Evolutionary conservation across 2,329 filamentous ascomycete species (phyloP), one percentile per base, ranked within the genome.

Genomic region (Verticillium nubilum): DNA sequence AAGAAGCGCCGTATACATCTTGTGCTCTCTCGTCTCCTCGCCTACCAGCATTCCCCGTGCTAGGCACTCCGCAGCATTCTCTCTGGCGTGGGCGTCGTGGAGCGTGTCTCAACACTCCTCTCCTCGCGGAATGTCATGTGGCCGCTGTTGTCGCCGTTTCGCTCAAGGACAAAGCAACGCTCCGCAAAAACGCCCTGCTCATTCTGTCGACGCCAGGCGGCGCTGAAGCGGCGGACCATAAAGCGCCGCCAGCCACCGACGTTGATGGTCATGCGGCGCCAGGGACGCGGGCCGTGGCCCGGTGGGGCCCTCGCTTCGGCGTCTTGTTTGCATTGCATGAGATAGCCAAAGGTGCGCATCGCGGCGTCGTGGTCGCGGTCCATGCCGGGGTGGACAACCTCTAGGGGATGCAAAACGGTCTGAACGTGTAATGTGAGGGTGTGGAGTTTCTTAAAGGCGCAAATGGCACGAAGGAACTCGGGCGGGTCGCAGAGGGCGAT

Each of bases 221-320:
- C 68, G 55, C 76, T 69, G 52, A 78, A 65, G 23, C 79, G 70
- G 19, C 79, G 71, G 7, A 79, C 72, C 76, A 79, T 76, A 50
- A 76, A 70, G 12, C 70, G 73, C 52, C 72, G 72, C 79, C 79
- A 81, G 7, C 78, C 79, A 5, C 79, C 79, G 1, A 81, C 74
- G 31, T 79, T 80, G 59, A 81, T 69, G n/a, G 72, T 75, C 57
- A 81, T 72, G 29, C 66, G 67, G 55, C 67, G 72, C 77, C 76
- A 81, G 2, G 69, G 65, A 47, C 61, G 57, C 3, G 28, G 28
- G 2, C 23, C 55, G 26, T 13, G 15, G 10, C 9, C 29, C 27
- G 23, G 27, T 31, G 5, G 13, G 25, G 57, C 28, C 56, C 56
- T 29, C n/a, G 37, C 42, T n/a, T 53, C 52, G 1, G 59, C 54